Evolutionary conservation across 805 yeast species (phyloP), one percentile per base, ranked within the genome.

Genomic region (Candida namnaoensis): DNA sequence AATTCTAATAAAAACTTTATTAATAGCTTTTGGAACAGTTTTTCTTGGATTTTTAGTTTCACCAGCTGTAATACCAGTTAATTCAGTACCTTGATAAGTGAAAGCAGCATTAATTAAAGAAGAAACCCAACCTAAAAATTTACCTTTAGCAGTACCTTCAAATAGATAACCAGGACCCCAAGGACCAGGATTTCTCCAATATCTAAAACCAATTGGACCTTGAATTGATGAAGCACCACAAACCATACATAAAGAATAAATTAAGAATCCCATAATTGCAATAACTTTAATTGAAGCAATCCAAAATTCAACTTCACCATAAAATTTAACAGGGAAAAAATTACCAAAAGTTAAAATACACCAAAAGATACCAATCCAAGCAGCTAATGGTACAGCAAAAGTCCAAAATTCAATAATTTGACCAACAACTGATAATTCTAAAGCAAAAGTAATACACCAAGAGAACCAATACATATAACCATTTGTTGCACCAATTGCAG

Each of bases 281-380:
- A 80, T 45, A 35, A 82, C 82, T 56, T 82, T 82, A 42, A 80
- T 58, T 46, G 72, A 64, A 6, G 88, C 83, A 42, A 82, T 65
- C 86, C 88, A 82, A 52, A 82, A 82, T 54, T 82, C 90, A 47
- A 80, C 57, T 57, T 82, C 90, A 56, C 91, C 91, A 53, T 81
- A 82, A 52, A 60, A 76, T 50, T 68, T 72, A 32, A 82, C 91
- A 4, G 88, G 86, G 57, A 80, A 67, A 58, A 81, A 63, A 60
- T 82, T 82, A 41, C 71, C 60, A 34, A 52, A 51, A 0, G 80
- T 69, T 32, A 82, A 58, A 7, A 80, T 40, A 25, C 78, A 74
- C 65, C 77, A 80, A 52, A 80, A 82, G 38, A 82, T 78, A 38
- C 70, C 60, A 49, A 82, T 82, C 87, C 88, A 82, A 7, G 77